Percentiles rank a stretch among this genome's conserved stretches.
Conservation (phyloP, 1,284 basidiomycete species). For the Microbotryum violaceum region DNA sequence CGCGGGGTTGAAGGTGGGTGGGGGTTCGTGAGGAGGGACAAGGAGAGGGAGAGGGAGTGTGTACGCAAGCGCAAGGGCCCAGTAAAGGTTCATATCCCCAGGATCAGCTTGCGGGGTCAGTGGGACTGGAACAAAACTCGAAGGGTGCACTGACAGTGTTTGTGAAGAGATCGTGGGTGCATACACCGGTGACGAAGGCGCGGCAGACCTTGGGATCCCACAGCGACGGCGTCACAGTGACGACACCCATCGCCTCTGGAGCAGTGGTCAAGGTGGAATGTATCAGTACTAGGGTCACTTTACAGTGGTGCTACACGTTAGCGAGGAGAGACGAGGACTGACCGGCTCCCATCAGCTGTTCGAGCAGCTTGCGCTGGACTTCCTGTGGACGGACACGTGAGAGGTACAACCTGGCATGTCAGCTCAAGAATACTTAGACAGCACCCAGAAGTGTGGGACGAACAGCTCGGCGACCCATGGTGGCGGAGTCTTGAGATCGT, state of each 20-base stretch:
- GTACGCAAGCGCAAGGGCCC: neutral
- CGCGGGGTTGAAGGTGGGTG: neutral
- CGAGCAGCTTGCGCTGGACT: slow-evolving; percentile 73
- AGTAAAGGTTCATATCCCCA: neutral
- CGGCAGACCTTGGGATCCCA: slow-evolving; percentile 98
- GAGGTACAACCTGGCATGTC: too few relatives aligned
- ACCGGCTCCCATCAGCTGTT: slow-evolving; percentile 54
- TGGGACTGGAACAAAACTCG: neutral
- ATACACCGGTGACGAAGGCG: slow-evolving; percentile 96
- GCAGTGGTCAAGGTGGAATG: slow-evolving; percentile 15
- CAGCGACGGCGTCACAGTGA: slow-evolving; percentile 86
- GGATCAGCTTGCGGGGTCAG: slow-evolving; percentile 11
- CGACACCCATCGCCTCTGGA: slow-evolving; percentile 97
- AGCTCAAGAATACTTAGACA: neutral
- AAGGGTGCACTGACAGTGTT: slow-evolving; percentile 69
- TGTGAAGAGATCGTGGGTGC: slow-evolving; percentile 93
- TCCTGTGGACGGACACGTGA: neutral
- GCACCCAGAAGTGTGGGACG: neutral
- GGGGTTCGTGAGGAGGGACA: neutral
- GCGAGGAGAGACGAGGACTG: neutral
- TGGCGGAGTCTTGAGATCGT: neutral
- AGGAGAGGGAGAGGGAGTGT: neutral
- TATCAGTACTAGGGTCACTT: too few relatives aligned
- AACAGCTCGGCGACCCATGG: neutral
- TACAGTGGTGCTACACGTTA: neutral